Base-by-base conservation (phyloP, 768 basidiomycete species). In the Pseudohyphozyma bogoriensis region DNA sequence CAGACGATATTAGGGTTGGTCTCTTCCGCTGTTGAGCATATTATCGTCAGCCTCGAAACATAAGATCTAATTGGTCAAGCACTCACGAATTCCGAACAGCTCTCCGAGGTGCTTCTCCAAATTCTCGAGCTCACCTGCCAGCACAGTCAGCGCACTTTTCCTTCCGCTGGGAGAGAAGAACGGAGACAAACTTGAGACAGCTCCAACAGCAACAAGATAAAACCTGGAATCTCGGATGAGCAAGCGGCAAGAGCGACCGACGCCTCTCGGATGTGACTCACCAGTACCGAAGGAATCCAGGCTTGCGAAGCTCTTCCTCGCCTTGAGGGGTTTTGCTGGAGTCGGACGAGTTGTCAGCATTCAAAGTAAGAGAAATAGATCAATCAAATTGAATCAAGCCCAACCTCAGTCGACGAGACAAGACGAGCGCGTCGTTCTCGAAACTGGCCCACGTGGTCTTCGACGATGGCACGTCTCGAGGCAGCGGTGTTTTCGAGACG, bases 241-340 rank as follows among this genome's bases (percentile, higher is more conserved):
- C 55, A 58, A 65, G 51, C 61, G n/a, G n/a, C n/a, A n/a, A n/a
- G n/a, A n/a, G n/a, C n/a, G n/a, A n/a, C n/a, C n/a, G n/a, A n/a
- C n/a, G n/a, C n/a, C n/a, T n/a, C n/a, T n/a, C n/a, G n/a, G n/a
- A n/a, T n/a, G n/a, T n/a, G n/a, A n/a, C 45, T 28, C 26, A 67
- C 65, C 65, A 67, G 50, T 67, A 67, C 2, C 65, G 47, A 40
- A 67, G 29, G 51, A 67, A 67, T 0, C 59, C 65, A 1, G 65
- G 62, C 4, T 55, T 39, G 22, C 53, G 54, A 12, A 67, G 51
- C 36, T 63, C 65, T 26, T 51, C 54, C 44, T 63, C 62, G 11
- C 65, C 62, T 5, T 47, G 32, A 11, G 65, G 65, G 10, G 49
- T 40, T n/a, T 58, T 59, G 40, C 61, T 47, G 46, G n/a, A n/a